Base-by-base conservation (phyloP, 2,329 filamentous ascomycete species). In the Teratosphaeria epicoccoides region DNA sequence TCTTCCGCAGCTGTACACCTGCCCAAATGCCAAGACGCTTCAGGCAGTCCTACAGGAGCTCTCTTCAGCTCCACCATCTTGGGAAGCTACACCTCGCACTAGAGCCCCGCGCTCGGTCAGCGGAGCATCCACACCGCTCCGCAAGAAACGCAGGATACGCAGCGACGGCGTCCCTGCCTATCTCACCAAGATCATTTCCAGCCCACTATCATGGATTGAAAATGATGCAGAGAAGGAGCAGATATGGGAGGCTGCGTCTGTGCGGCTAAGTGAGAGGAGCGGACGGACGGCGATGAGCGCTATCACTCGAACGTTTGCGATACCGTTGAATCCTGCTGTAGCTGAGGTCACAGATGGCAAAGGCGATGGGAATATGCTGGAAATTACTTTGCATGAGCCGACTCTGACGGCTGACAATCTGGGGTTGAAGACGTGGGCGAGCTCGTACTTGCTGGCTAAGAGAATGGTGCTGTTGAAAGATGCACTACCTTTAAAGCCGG, bases 401-500 rank as follows among this genome's bases (percentile, higher is more conserved):
- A 83, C 89, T 0, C 74, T 97, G 51, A 95, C 88, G 0, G 86
- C 86, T 6, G 91, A 96, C 68, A 86, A 87, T 53, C 75, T 97
- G 17, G 93, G 93, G 1, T 77, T 94, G 67, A 97, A 98, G 69
- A 98, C 93, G 0, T 97, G 93, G 93, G 88, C 87, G 0, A 91
- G 89, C 0, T 91, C 89, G 0, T 94, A 89, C 63, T 78, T 94
- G 2, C 81, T 97, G 4, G 85, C 91, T 0, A 84, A 81, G 59
- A 81, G 86, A 23, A 77, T 97, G 24, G 63, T 64, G 46, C 56
- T 54, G 2, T 63, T 77, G 17, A 57, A 46, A 20, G 43, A 55
- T 20, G 22, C 20, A 5, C 23, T 46, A 5, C 43, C 49, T 63
- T 22, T 56, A 58, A 5, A 26, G 50, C 14, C 43, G 53, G 7